Conservation (phyloP, 768 basidiomycete genomes). For the Neoboletus magnificus region DNA sequence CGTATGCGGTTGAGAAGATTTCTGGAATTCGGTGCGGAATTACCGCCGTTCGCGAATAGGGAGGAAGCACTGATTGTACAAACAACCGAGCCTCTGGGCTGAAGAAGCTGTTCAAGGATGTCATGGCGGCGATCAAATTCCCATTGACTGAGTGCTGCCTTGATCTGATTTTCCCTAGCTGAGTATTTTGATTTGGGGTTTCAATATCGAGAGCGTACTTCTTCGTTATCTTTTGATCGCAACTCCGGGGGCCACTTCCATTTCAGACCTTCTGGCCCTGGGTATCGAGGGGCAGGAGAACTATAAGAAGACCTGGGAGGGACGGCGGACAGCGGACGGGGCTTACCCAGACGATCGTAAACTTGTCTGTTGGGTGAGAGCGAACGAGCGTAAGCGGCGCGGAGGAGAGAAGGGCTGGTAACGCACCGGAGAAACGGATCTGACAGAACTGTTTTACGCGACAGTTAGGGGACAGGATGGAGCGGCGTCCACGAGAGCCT, state of each 20-base stretch:
- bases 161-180: slow-evolving; percentile 42
- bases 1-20: slow-evolving; percentile 33
- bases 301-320: slow-evolving; percentile 6
- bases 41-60: slow-evolving; percentile 39
- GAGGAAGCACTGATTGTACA: slow-evolving; percentile 50
- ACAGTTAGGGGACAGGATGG: slow-evolving; percentile 13
- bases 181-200: slow-evolving; percentile 17
- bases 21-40: slow-evolving; percentile 25
- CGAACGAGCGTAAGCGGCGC: slow-evolving; percentile 4
- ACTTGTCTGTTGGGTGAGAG: slow-evolving; percentile 48
- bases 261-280: slow-evolving; percentile 39
- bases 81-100: slow-evolving; percentile 43
- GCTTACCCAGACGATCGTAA: slow-evolving; percentile 69
- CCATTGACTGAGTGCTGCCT: slow-evolving; percentile 39
- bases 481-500: background rate
- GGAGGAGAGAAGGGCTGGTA: background rate
- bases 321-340: slow-evolving; percentile 5
- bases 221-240: slow-evolving; percentile 43
- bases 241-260: slow-evolving; percentile 44
- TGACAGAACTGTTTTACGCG: slow-evolving; percentile 51
- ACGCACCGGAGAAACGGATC: slow-evolving; percentile 67
- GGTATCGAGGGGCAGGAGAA: slow-evolving; percentile 2
- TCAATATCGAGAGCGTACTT: slow-evolving; percentile 37
- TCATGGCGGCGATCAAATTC: slow-evolving; percentile 37
- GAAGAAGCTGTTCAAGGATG: slow-evolving; percentile 38